Conservation (phyloP, 2,329 filamentous ascomycete species). For the Fusarium odoratissimum region DNA sequence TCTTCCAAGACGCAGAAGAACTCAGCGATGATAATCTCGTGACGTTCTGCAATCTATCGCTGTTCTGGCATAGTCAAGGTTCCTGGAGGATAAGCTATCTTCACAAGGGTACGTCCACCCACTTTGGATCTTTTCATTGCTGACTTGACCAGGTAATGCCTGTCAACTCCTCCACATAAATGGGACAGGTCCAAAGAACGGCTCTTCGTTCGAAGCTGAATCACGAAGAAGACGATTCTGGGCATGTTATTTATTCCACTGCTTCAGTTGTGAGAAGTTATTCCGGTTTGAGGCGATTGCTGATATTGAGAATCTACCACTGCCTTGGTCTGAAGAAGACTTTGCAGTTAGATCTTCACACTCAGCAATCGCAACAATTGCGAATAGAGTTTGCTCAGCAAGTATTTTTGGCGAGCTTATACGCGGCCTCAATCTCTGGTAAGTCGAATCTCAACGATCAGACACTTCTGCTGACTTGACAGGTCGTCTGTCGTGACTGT, state of each 20-base stretch:
- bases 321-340: background rate
- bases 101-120: constrained; percentile 12
- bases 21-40: constrained; percentile 30
- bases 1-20: constrained; percentile 24
- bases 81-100: constrained; percentile 38
- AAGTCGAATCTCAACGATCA: rapidly evolving
- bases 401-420: background rate
- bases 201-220: background rate
- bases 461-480: rapidly evolving
- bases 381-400: rapidly evolving
- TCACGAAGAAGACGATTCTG: background rate
- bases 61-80: constrained; percentile 40
- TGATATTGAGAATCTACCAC: background rate
- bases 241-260: constrained; percentile 5
- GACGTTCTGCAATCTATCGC: constrained; percentile 29
- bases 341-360: rapidly evolving
- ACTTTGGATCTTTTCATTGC: rapidly evolving
- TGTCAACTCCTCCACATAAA: constrained; percentile 31
- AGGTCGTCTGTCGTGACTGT: background rate
- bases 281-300: background rate
- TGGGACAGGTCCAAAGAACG: background rate
- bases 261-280: background rate
- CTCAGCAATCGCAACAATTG: background rate
- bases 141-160: constrained; percentile 13
- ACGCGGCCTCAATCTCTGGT: background rate